Evolutionary conservation across 1,284 basidiomycete species (phyloP).

Genomic region (Neolentinus lepideus): DNA sequence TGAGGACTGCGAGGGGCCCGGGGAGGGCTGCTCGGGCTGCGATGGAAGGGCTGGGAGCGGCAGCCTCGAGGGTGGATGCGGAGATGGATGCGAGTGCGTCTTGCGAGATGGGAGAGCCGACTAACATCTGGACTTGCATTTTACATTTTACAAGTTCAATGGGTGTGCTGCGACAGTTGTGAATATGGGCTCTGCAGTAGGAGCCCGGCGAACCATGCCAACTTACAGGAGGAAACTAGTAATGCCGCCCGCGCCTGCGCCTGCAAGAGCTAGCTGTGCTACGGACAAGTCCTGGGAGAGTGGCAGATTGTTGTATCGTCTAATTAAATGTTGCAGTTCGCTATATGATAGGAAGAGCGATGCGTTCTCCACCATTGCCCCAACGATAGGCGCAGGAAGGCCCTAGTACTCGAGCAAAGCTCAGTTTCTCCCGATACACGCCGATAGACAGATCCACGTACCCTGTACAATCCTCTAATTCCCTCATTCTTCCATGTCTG

Average conservation of each 20-base stretch:
- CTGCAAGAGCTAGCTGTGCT: constrained; percentile 66
- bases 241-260: constrained; percentile 74
- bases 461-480: constrained; percentile 72
- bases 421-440: too few species aligned
- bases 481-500: constrained; percentile 79
- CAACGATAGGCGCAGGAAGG: constrained; percentile 81
- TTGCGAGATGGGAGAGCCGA: constrained; percentile 19
- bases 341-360: constrained; percentile 84
- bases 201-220: constrained; percentile 3
- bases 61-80: constrained; percentile 11
- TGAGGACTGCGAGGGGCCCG: constrained; percentile 69
- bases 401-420: constrained; percentile 59
- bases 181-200: background rate
- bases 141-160: constrained; percentile 92
- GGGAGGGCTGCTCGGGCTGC: constrained; percentile 23
- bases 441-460: too few species aligned
- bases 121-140: constrained; percentile 91
- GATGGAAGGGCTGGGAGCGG: constrained; percentile 16
- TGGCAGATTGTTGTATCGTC: constrained; percentile 27
- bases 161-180: constrained; percentile 56
- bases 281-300: constrained; percentile 39
- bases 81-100: constrained; percentile 14
- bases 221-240: constrained; percentile 79
- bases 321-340: constrained; percentile 70
- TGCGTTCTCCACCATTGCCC: constrained; percentile 90